A percentile compares a stretch with the other conserved stretches of the same genome.
phyloP scores from a whole-genome alignment of 306 rosid genomes.

The Cucurbita maxima region DNA sequence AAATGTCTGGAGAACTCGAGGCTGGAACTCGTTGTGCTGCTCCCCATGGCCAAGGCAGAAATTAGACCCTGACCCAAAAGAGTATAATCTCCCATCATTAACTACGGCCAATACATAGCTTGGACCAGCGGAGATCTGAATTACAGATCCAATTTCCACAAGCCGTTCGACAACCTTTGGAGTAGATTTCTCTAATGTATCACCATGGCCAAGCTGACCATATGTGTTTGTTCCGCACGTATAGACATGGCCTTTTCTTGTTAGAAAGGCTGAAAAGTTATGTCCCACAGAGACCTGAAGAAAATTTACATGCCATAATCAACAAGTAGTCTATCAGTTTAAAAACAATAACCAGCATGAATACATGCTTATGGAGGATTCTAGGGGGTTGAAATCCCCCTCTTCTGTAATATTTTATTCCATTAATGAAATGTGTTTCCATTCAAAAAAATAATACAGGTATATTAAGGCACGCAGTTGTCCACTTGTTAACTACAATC shows the following conservation, averaged over 20 bases:
- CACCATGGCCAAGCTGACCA: slow-evolving; percentile 92
- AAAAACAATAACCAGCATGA: not conserved
- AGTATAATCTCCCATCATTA: slow-evolving; percentile 53
- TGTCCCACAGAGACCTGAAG: slow-evolving; percentile 81
- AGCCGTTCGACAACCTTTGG: slow-evolving; percentile 58
- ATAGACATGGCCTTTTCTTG: slow-evolving; percentile 66
- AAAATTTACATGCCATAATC: slow-evolving; percentile 3
- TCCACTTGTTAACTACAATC: not conserved
- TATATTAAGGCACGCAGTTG: not conserved
- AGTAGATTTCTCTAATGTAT: slow-evolving; percentile 48
- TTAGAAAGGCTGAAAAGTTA: slow-evolving; percentile 72
- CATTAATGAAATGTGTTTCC: not conserved
- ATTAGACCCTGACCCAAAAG: slow-evolving; percentile 82
- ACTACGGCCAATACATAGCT: slow-evolving; percentile 56
- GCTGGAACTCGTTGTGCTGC: slow-evolving; percentile 65
- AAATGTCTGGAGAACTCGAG: slow-evolving; percentile 63
- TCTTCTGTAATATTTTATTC: not conserved
- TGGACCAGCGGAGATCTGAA: slow-evolving; percentile 80
- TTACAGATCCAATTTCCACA: slow-evolving; percentile 32
- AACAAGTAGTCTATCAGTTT: not conserved
- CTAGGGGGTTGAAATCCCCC: not conserved
- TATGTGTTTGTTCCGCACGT: slow-evolving; percentile 72
- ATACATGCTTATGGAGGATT: not conserved
- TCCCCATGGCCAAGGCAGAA: slow-evolving; percentile 98
- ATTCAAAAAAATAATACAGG: not conserved